Evolutionary conservation across 1,139 yeast genomes (phyloP).

Genomic region (Lodderomyces margitis): DNA sequence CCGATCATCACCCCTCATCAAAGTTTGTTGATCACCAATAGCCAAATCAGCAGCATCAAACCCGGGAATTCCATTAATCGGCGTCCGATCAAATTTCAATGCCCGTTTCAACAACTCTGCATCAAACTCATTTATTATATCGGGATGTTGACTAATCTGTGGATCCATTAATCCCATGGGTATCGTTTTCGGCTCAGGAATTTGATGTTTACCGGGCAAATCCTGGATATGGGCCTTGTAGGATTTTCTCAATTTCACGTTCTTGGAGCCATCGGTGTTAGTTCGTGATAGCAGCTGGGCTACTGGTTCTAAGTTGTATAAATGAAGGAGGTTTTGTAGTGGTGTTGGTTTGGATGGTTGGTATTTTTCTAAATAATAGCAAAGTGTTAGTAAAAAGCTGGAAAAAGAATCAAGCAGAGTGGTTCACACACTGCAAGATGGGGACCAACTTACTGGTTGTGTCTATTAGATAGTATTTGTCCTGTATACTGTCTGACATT

Average conservation of each 20-base stretch:
- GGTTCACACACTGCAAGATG: no score
- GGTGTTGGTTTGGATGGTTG: constrained; percentile 64
- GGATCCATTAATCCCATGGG: constrained; percentile 35
- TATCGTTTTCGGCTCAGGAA: constrained; percentile 63
- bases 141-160: constrained; percentile 36
- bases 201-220: constrained; percentile 75
- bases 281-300: constrained; percentile 82
- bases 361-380: constrained; percentile 29
- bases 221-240: constrained; percentile 90
- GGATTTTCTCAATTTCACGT: constrained; percentile 87
- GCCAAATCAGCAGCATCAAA: constrained; percentile 71
- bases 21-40: constrained; percentile 50
- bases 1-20: constrained; percentile 45
- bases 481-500: constrained; percentile 6
- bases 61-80: constrained; percentile 75
- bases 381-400: not conserved
- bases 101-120: constrained; percentile 48
- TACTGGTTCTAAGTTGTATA: constrained; percentile 65
- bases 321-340: constrained; percentile 60
- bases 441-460: constrained; percentile 20
- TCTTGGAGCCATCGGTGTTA: constrained; percentile 87
- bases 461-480: constrained; percentile 24
- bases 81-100: constrained; percentile 64
- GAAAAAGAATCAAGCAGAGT: not conserved
- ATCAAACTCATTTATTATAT: constrained; percentile 50